A percentile compares a stretch with the other conserved stretches of the same genome.
Conservation (phyloP, 2,329 filamentous ascomycete species). For the Sclerotinia glacialis region DNA sequence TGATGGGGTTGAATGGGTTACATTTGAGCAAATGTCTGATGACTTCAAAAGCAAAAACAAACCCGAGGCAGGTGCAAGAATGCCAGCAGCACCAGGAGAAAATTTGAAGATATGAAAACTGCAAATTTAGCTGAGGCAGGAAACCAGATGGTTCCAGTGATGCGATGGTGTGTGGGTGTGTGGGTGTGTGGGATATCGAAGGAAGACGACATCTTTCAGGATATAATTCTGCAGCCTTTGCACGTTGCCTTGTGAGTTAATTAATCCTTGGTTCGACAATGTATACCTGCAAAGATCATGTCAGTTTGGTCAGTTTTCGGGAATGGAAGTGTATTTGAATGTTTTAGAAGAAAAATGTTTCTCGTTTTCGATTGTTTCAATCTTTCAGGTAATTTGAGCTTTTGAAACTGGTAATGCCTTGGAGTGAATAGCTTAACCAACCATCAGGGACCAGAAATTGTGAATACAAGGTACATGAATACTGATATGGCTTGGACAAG, state of each 20-base stretch:
- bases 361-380: not conserved
- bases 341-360: not conserved
- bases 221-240: not conserved
- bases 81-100: slow-evolving; percentile 56
- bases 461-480: not conserved
- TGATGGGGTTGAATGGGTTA: slow-evolving; percentile 62
- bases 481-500: not conserved
- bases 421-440: not conserved
- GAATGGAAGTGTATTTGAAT: too few species aligned
- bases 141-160: not conserved
- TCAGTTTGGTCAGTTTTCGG: too few species aligned
- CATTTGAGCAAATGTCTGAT: slow-evolving; percentile 69
- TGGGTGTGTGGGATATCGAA: not conserved
- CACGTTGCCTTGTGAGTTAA: not conserved
- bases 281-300: too few species aligned
- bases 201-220: not conserved
- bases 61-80: slow-evolving; percentile 55
- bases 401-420: not conserved
- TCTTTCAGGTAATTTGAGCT: not conserved
- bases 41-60: slow-evolving; percentile 67
- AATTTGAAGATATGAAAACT: slow-evolving; percentile 42
- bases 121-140: not conserved
- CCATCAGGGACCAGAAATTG: not conserved
- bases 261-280: not conserved
- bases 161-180: not conserved